A percentile compares a stretch with the other conserved stretches of the same genome.
Conservation (phyloP, 2,329 filamentous ascomycete genomes). For the Cordyceps fumosorosea region DNA sequence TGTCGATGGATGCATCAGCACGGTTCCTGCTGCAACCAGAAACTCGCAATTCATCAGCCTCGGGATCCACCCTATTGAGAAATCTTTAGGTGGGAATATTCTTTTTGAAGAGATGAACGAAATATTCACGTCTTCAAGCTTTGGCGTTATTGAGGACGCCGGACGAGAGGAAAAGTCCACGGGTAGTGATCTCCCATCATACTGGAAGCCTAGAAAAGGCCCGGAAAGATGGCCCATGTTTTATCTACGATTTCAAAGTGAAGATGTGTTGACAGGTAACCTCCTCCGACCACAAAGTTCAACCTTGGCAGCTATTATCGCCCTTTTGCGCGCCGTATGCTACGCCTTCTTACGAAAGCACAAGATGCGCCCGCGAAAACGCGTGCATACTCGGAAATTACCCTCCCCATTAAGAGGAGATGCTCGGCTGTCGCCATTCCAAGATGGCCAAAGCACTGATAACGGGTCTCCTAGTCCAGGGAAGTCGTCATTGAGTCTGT, state of each 20-base stretch:
- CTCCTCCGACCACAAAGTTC: not conserved
- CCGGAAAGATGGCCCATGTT: slow-evolving; percentile 88
- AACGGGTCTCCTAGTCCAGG: not conserved
- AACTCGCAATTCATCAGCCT: slow-evolving; percentile 75
- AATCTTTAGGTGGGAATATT: slow-evolving; percentile 51
- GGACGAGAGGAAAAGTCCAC: slow-evolving; percentile 23
- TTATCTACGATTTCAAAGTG: slow-evolving; percentile 58
- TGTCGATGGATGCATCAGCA: slow-evolving; percentile 65
- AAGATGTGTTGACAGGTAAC: slow-evolving; percentile 28
- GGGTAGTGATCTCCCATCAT: not conserved
- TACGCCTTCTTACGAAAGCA: slow-evolving; percentile 70
- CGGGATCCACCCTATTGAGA: slow-evolving; percentile 59
- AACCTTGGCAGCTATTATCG: slow-evolving; percentile 41
- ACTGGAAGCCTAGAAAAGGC: slow-evolving; percentile 48
- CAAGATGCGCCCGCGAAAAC: slow-evolving; percentile 53
- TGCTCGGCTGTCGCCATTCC: not conserved
- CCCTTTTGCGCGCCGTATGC: slow-evolving; percentile 62
- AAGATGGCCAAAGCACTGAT: not conserved
- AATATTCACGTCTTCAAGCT: slow-evolving; percentile 68
- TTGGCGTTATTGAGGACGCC: slow-evolving; percentile 55
- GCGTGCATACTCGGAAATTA: slow-evolving; percentile 12
- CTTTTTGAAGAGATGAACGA: slow-evolving; percentile 75
- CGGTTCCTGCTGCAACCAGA: slow-evolving; percentile 63
- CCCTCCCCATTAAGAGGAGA: not conserved
- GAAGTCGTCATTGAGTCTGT: slow-evolving; percentile 17